These are phyloP conservation scores for Monosporascus sp. DNA, from an alignment of 2,329 filamentous ascomycete species.

Conservation along the genomic window DNA sequence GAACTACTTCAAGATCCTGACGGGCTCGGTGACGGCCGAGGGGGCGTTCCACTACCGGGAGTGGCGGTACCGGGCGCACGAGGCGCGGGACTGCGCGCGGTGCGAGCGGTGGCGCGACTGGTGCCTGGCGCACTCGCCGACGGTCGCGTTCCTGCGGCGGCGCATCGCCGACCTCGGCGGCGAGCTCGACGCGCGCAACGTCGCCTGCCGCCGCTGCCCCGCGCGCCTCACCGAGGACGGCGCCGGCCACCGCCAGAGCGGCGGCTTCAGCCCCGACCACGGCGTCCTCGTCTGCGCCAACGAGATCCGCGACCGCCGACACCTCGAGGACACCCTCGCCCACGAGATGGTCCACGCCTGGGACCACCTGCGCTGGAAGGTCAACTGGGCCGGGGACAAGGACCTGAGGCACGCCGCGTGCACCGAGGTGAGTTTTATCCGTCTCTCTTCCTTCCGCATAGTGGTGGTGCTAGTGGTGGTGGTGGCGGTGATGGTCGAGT, in stretches of 20 bases:
- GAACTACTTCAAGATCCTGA: conserved; percentile 80
- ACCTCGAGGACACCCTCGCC: conserved; percentile 88
- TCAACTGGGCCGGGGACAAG: conserved; percentile 68
- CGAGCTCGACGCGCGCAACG: conserved; percentile 65
- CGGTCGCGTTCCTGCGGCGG: conserved; percentile 79
- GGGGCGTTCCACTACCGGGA: conserved; percentile 73
- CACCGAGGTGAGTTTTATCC: conserved; percentile 63
- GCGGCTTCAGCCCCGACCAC: conserved; percentile 80
- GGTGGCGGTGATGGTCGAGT: no score
- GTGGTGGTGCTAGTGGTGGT: no score
- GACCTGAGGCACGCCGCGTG: conserved; percentile 86
- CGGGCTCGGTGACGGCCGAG: conserved; percentile 63
- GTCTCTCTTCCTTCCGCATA: background rate
- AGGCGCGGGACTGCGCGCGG: conserved; percentile 69
- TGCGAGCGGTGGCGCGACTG: conserved; percentile 82
- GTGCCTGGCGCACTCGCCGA: conserved; percentile 77
- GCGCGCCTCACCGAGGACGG: conserved; percentile 51
- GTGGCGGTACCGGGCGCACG: conserved; percentile 68
- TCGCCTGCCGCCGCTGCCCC: conserved; percentile 76
- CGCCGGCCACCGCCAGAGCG: conserved; percentile 59
- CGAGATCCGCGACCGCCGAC: conserved; percentile 71
- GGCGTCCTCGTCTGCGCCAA: conserved; percentile 94
- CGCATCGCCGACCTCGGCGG: conserved; percentile 78
- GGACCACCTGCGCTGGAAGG: conserved; percentile 87
- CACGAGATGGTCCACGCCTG: conserved; percentile 99